These are phyloP conservation scores for Colletotrichum ledebouriae DNA, from an alignment of 2,329 filamentous ascomycete species.

Conservation along the genomic window DNA sequence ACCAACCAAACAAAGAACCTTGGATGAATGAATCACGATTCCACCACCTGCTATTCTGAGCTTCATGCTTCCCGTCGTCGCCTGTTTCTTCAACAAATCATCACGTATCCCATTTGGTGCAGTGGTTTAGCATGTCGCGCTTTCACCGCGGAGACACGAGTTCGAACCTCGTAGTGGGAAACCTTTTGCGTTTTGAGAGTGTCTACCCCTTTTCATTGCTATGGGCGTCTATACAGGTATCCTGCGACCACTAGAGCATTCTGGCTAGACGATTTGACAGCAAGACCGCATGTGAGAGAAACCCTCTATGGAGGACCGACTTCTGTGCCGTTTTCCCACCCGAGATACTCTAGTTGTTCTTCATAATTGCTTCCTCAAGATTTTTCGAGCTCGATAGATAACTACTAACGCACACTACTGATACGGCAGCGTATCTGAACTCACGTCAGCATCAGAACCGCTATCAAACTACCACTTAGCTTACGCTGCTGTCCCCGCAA, in stretches of 20 bases:
- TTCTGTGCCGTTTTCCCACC: no score
- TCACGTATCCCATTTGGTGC: not conserved
- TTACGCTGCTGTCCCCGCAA: slow-evolving; percentile 40
- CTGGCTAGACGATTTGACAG: no score
- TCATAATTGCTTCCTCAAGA: not conserved
- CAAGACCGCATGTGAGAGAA: no score
- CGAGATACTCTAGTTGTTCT: no score
- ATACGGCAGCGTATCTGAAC: slow-evolving; percentile 30
- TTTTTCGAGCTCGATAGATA: not conserved
- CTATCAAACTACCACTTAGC: not conserved
- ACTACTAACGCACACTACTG: slow-evolving; percentile 39
- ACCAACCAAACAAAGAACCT: not conserved
- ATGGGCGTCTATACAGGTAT: not conserved
- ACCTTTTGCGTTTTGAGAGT: not conserved
- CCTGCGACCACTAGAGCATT: no score
- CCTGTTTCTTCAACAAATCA: not conserved
- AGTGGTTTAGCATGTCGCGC: slow-evolving; percentile 25
- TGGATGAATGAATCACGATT: not conserved
- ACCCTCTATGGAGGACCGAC: no score
- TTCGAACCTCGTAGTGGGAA: slow-evolving; percentile 17
- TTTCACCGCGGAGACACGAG: slow-evolving; percentile 19
- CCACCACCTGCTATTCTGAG: not conserved
- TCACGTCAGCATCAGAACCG: not conserved
- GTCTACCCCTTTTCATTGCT: not conserved
- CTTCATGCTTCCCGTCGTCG: not conserved